Base-by-base conservation (phyloP, 2,329 filamentous ascomycete genomes). In the Colletotrichum liriopes region DNA sequence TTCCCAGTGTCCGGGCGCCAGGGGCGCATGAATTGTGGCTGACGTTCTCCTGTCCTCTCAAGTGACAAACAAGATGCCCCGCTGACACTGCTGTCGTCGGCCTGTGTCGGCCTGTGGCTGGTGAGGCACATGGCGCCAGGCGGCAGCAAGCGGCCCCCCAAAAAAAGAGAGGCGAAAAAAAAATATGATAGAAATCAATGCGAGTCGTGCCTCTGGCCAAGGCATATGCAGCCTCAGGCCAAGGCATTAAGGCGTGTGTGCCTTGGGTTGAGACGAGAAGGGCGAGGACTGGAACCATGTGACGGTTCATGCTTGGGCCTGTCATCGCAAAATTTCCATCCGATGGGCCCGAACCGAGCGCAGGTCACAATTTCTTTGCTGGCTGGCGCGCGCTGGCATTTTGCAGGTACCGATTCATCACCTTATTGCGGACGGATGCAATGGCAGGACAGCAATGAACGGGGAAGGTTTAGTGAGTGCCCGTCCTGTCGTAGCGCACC, bases 241-340 rank as follows among this genome's bases (percentile, higher is more conserved):
- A 29, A 23, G 32, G 51, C 41, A 37, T 39, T 6, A 55, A 35
- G 18, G 20, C 9, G 6, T 5, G 23, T 59, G 8, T 18, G 55
- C n/a, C 49, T 35, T 45, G 26, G 23, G 20, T 43, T 39, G 32
- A 20, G 37, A 41, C 49, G 47, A 55, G 26, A 43, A 62, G 51
- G 14, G 14, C 32, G n/a, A 51, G 52, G 11, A 39, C n/a, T n/a
- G 47, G 20, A 43, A 64, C 23, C 26, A 18, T 23, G 51, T 45
- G 29, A 14, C 29, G 20, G 20, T 39, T 65, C 51, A 45, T 37
- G 49, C 51, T 32, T 26, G 29, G 58, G 58, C 45, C 54, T 72
- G 59, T 39, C 70, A 72, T 72, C 65, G 59, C 59, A 72, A 71
- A 70, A 64, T 70, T 65, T 35, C 69, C 70, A 72, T 72, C 70